Percentiles rank a stretch among this genome's conserved stretches.
Evolutionary conservation across 208 protist genomes (phyloP).

Genomic region (Borovskyia barvae): DNA sequence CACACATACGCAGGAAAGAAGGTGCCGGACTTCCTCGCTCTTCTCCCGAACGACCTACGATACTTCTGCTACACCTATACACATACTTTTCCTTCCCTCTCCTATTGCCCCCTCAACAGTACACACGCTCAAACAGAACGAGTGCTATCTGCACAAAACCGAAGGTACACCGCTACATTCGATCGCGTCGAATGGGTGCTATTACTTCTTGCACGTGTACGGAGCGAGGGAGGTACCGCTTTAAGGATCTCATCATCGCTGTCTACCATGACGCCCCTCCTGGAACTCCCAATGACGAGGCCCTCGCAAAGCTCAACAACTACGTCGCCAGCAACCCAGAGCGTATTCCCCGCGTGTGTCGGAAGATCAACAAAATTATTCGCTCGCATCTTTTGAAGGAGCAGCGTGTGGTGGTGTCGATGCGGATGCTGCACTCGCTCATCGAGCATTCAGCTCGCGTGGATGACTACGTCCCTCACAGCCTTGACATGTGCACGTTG

Average conservation of each 20-base stretch:
- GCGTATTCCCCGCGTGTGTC: constrained; percentile 80
- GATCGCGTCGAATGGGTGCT: constrained; percentile 17
- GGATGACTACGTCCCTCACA: constrained; percentile 74
- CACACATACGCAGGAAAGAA: too few relatives aligned
- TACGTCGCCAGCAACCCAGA: constrained; percentile 81
- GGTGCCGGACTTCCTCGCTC: too few relatives aligned
- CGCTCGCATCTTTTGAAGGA: constrained; percentile 38
- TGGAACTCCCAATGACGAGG: constrained; percentile 51
- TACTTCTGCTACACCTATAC: neutral
- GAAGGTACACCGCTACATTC: neutral
- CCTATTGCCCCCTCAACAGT: neutral
- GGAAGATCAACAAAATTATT: constrained; percentile 74
- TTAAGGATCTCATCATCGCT: constrained; percentile 76
- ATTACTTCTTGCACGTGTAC: constrained; percentile 37
- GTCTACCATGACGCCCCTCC: constrained; percentile 58
- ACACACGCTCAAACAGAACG: too few relatives aligned
- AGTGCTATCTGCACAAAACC: neutral
- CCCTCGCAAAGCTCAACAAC: constrained; percentile 60
- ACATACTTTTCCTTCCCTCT: neutral
- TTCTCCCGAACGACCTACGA: neutral
- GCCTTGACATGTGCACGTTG: constrained; percentile 50
- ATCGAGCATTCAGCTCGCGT: constrained; percentile 52
- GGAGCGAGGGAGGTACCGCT: constrained; percentile 61
- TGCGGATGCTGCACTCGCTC: constrained; percentile 56
- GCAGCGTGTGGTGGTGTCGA: constrained; percentile 61